A percentile compares a stretch with the other conserved stretches of the same genome.
Conservation (phyloP, 495 filamentous ascomycete genomes). For the Penicillium verhagenii region DNA sequence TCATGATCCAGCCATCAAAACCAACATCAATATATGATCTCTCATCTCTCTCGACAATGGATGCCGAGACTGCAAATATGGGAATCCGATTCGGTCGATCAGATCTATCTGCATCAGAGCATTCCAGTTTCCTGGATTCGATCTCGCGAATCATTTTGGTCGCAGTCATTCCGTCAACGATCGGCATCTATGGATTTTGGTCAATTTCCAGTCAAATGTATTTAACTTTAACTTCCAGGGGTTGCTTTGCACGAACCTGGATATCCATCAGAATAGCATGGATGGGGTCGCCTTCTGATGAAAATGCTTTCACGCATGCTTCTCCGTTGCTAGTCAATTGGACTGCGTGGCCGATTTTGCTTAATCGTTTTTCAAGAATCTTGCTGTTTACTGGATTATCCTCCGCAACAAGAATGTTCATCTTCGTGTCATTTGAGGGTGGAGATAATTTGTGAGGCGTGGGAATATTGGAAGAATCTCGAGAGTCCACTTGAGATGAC, state of each 20-base stretch:
- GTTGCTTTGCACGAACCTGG: constrained; percentile 54
- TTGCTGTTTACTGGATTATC: constrained; percentile 88
- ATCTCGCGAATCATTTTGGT: constrained; percentile 75
- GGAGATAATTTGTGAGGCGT: not conserved
- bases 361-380: constrained; percentile 75
- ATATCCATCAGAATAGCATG: constrained; percentile 92
- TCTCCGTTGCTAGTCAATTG: constrained; percentile 75
- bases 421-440: constrained; percentile 18
- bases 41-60: constrained; percentile 67
- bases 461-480: not conserved
- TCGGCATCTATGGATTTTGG: constrained; percentile 69
- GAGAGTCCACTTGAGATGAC: not conserved
- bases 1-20: too few relatives aligned
- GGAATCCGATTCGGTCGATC: too few relatives aligned
- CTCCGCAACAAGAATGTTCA: constrained; percentile 75
- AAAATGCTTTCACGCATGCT: constrained; percentile 71
- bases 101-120: too few relatives aligned
- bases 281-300: constrained; percentile 54
- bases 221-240: not conserved
- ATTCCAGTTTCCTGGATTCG: constrained; percentile 43
- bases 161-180: constrained; percentile 77
- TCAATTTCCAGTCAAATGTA: too few relatives aligned
- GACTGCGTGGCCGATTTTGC: constrained; percentile 71
- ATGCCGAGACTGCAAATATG: constrained; percentile 85
- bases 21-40: constrained; percentile 68